Percentiles rank a stretch among this genome's conserved stretches.
Evolutionary conservation across 441 rosid genomes (phyloP).

Genomic region (Eruca vesicaria): DNA sequence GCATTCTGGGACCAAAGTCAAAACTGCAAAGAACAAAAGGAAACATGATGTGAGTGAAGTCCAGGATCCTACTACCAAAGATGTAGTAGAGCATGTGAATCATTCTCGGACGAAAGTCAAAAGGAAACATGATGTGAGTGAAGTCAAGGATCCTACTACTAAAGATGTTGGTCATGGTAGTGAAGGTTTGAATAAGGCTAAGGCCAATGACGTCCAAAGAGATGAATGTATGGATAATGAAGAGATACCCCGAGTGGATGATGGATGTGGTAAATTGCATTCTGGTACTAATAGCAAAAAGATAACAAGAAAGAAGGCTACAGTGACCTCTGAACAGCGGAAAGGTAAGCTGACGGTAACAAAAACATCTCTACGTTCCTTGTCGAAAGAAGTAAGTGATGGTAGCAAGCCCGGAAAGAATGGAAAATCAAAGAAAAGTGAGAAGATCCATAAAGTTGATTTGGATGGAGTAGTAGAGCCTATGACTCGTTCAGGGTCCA

Average conservation of each 20-base stretch:
- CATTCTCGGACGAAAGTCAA: background rate
- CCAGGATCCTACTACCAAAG: background rate
- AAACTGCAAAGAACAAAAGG: background rate
- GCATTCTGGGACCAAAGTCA: background rate
- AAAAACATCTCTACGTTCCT: constrained; percentile 5
- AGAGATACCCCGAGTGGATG: constrained; percentile 15
- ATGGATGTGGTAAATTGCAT: constrained; percentile 21
- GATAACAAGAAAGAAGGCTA: background rate
- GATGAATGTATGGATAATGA: constrained; percentile 5
- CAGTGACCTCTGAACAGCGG: constrained; percentile 13
- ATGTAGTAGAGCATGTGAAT: background rate
- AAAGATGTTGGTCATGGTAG: background rate
- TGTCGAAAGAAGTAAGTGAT: background rate
- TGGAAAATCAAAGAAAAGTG: constrained; percentile 3
- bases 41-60: background rate
- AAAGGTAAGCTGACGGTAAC: constrained; percentile 13
- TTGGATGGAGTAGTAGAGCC: constrained; percentile 1
- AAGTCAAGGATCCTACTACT: background rate
- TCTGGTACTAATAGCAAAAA: background rate
- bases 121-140: background rate
- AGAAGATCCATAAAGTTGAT: background rate
- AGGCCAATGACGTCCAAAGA: background rate
- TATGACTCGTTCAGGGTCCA: background rate
- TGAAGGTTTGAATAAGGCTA: constrained; percentile 4
- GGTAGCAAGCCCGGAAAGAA: constrained; percentile 9